Evolutionary conservation across 2,329 filamentous ascomycete genomes (phyloP).

Genomic region (Aspergillaceae sp.): DNA sequence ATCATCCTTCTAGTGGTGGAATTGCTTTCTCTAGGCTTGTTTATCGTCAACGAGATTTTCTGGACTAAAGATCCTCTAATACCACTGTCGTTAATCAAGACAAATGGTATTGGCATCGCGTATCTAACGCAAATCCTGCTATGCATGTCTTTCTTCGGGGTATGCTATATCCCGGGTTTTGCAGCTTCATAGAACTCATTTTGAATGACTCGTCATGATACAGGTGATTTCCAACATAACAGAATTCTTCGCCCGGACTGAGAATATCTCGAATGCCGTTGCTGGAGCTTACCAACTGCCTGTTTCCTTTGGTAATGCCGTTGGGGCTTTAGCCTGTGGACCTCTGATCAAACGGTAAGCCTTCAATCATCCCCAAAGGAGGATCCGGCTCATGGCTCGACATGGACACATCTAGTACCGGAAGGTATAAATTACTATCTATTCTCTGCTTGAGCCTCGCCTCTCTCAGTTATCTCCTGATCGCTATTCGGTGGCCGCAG

Average conservation of each 20-base stretch:
- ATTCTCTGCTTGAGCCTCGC: neutral
- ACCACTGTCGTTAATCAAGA: neutral
- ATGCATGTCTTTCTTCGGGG: neutral
- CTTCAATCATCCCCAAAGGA: neutral
- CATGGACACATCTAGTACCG: neutral
- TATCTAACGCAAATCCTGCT: no score
- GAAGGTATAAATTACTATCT: constrained; percentile 3
- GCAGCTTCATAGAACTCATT: no score
- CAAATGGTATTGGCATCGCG: neutral
- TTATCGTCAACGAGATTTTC: neutral
- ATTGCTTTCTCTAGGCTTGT: neutral
- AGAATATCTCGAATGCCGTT: neutral
- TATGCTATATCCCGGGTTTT: neutral
- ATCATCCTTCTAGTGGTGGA: no score
- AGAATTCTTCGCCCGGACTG: constrained; percentile 9
- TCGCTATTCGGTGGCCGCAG: constrained; percentile 8
- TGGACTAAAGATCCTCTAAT: neutral
- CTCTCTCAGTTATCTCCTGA: constrained; percentile 4
- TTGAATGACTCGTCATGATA: no score
- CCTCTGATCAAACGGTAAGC: constrained; percentile 5
- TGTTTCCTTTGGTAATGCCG: constrained; percentile 4
- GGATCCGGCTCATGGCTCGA: no score
- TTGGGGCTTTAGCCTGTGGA: constrained; percentile 5
- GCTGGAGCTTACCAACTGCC: constrained; percentile 1
- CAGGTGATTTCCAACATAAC: neutral